Percentiles rank a stretch among this genome's conserved stretches.
Evolutionary conservation across 257 asterid genomes (phyloP).

Genomic region (Solanum tarijense): DNA sequence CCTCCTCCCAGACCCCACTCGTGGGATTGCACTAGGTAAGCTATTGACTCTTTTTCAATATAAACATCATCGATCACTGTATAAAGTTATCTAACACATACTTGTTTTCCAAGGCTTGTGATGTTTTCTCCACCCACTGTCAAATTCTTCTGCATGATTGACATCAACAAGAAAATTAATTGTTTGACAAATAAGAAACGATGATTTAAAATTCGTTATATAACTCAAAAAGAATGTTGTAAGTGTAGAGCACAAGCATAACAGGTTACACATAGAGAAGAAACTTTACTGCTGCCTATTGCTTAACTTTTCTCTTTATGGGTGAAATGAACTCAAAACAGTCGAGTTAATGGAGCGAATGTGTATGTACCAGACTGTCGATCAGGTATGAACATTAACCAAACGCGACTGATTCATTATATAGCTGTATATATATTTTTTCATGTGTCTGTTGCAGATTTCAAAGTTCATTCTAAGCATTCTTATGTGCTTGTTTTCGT

Average conservation of each 20-base stretch:
- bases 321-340: not conserved
- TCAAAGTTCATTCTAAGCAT: not conserved
- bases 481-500: not conserved
- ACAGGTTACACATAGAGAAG: not conserved
- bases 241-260: not conserved
- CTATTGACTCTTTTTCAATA: not conserved
- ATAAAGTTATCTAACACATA: not conserved
- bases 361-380: not conserved
- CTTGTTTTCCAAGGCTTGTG: not conserved
- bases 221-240: not conserved
- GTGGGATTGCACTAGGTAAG: not conserved
- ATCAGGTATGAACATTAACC: not conserved
- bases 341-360: not conserved
- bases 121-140: not conserved
- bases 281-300: not conserved
- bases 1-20: not conserved
- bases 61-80: not conserved
- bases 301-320: not conserved
- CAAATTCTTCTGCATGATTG: not conserved
- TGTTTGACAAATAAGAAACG: not conserved
- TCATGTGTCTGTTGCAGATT: not conserved
- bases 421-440: not conserved
- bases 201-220: not conserved
- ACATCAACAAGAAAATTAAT: not conserved
- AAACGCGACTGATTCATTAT: not conserved